Evolutionary conservation across 1,284 basidiomycete genomes (phyloP), one percentile per base, ranked within the genome.

Genomic region (Microbotryomycetes sp.): DNA sequence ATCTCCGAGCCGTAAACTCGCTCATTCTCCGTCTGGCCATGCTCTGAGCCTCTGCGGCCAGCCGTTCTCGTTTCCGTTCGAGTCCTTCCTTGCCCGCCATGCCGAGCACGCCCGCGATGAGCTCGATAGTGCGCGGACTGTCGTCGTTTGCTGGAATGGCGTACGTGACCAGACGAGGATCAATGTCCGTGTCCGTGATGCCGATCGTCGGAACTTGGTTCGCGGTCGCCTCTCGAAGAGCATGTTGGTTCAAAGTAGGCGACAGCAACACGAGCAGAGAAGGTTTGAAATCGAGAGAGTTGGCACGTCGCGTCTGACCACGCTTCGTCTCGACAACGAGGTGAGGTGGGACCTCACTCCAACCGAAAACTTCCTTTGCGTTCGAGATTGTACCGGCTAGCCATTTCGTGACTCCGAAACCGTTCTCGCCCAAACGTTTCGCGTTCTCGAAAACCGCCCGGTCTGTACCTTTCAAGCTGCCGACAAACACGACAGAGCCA

Each of bases 111-210:
- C 92, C 93, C 3, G 87, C 84, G 65, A 99, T 83, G 35, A 99
- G 79, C 73, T 97, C 93, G 49, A 90, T 88, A 21, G 91, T 88
- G 56, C 92, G 83, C 9, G 87, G 82, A 73, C 86, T 90, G 77
- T 97, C 94, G 78, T 97, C 94, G 76, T 98, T 99, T 45, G 91
- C 93, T 1, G 93, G 94, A 71, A 99, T 97, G 35, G 96, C 88
- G 76, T 97, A 98, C 81, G 97, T 97, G 62, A 98, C 93, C 41
- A 92, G 81, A 21, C 96, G 85, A 5, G 96, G 96, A 76, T 99
- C 96, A 45, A 87, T 89, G 75, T 99, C 91, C 28, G 91, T 89
- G 77, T 99, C 96, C 62, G 93, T 83, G 66, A 98, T 86, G 28
- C 71, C 77, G 62, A 78, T 78, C n/a, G 77, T 78, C 45, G 77